phyloP scores from a whole-genome alignment of 148 eudicot genomes.

The Vaccinium corymbosum region DNA sequence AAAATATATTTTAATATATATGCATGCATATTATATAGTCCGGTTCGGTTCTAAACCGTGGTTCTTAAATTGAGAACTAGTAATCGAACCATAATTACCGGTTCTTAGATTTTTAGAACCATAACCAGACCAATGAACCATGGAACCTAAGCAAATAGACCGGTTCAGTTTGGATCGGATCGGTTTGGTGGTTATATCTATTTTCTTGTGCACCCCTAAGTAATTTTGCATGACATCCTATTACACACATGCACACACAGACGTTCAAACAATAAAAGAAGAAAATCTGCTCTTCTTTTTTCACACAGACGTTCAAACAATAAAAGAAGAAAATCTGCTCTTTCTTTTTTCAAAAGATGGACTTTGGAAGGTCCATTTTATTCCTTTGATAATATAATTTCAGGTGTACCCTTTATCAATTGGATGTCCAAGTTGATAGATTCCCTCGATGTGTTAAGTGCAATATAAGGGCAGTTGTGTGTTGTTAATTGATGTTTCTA shows the following conservation, averaged over 20 bases:
- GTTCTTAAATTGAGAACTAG: too few relatives aligned
- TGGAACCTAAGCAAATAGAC: too few relatives aligned
- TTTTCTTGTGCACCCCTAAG: too few relatives aligned
- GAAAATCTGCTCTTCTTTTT: background rate
- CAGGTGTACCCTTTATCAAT: background rate
- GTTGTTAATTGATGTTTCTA: background rate
- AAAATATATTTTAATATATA: too few relatives aligned
- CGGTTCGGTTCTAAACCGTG: too few relatives aligned
- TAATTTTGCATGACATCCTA: too few relatives aligned
- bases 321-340: background rate
- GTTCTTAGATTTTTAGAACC: too few relatives aligned
- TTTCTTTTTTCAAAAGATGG: background rate
- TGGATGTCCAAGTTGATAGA: background rate
- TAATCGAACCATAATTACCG: too few relatives aligned
- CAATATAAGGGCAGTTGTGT: background rate
- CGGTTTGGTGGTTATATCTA: too few relatives aligned
- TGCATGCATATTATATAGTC: too few relatives aligned
- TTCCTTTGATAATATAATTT: background rate
- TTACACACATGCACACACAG: background rate
- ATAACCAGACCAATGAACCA: too few relatives aligned
- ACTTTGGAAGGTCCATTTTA: conserved; percentile 1
- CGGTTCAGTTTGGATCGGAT: too few relatives aligned
- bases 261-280: background rate
- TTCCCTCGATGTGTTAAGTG: background rate
- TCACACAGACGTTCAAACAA: background rate